Percentiles rank a stretch among this genome's conserved stretches.
phyloP scores from a whole-genome alignment of 768 basidiomycete species.

The Astraeus odoratus region DNA sequence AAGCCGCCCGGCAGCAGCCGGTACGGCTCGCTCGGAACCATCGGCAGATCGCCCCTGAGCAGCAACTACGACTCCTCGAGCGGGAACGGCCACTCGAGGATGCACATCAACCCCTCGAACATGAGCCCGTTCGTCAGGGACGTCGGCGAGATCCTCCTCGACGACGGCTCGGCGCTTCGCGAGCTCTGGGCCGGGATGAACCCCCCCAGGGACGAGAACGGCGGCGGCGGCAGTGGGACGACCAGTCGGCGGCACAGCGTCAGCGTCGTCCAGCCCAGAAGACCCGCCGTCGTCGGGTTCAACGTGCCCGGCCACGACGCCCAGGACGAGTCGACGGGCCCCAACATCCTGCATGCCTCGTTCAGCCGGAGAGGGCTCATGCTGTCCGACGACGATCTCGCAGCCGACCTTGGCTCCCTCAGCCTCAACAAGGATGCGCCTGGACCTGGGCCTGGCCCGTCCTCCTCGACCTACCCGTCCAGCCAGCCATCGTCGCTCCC shows the following conservation, averaged over 20 bases:
- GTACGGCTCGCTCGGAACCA: slow-evolving; percentile 54
- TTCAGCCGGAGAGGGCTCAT: slow-evolving; percentile 53
- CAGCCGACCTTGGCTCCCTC: slow-evolving; percentile 58
- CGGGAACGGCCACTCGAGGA: slow-evolving; percentile 40
- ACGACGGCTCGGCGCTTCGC: slow-evolving; percentile 65
- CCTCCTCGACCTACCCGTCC: slow-evolving; percentile 45
- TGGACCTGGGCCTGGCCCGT: slow-evolving; percentile 24
- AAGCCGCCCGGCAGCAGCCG: slow-evolving; percentile 57
- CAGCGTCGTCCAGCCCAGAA: slow-evolving; percentile 70
- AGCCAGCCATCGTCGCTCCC: slow-evolving; percentile 73
- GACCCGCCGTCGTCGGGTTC: slow-evolving; percentile 63
- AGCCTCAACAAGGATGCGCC: slow-evolving; percentile 34
- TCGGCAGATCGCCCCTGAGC: slow-evolving; percentile 50
- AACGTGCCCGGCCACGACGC: slow-evolving; percentile 46
- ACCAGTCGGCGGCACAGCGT: slow-evolving; percentile 81
- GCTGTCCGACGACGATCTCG: slow-evolving; percentile 76
- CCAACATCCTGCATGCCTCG: slow-evolving; percentile 27
- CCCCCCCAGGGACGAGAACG: slow-evolving; percentile 56
- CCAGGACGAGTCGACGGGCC: slow-evolving; percentile 32
- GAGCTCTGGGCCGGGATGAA: slow-evolving; percentile 73
- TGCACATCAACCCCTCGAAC: slow-evolving; percentile 56
- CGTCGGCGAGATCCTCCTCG: slow-evolving; percentile 68
- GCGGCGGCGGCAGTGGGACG: slow-evolving; percentile 64
- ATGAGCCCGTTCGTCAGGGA: slow-evolving; percentile 85
- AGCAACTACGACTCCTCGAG: slow-evolving; percentile 43